These are phyloP conservation scores for Gossypium schwendimanii DNA, from an alignment of 441 rosid species.

Conservation along the genomic window DNA sequence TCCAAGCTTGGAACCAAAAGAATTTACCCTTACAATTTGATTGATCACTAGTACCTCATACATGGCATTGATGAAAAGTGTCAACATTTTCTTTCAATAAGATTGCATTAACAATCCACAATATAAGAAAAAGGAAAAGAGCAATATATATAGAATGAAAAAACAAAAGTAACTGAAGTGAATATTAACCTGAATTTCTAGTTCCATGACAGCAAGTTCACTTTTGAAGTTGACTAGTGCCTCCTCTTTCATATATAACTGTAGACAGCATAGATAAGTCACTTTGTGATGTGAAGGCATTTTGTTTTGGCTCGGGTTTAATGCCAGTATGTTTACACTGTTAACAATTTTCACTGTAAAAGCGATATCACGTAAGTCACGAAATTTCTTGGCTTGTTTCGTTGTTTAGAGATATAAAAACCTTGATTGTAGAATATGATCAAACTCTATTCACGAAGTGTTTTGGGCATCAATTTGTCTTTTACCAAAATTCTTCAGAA, in stretches of 20 bases:
- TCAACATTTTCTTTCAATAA: not conserved
- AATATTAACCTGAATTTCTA: constrained; percentile 60
- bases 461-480: not conserved
- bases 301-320: not conserved
- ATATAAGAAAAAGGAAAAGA: not conserved
- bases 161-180: not conserved
- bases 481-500: not conserved
- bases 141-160: not conserved
- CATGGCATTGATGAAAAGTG: not conserved
- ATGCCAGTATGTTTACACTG: not conserved
- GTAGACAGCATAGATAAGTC: constrained; percentile 14
- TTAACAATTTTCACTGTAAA: not conserved
- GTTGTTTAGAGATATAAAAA: not conserved
- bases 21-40: not conserved
- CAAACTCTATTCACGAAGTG: not conserved
- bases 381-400: not conserved
- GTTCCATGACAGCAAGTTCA: constrained; percentile 74
- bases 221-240: constrained; percentile 59
- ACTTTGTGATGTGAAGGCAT: constrained; percentile 5
- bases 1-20: not conserved
- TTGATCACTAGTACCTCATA: not conserved
- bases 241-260: constrained; percentile 57
- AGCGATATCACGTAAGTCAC: not conserved
- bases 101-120: not conserved
- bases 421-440: not conserved